Evolutionary conservation across 2,329 filamentous ascomycete species (phyloP), one percentile per base, ranked within the genome.

Genomic region (Aspergillus bombycis): DNA sequence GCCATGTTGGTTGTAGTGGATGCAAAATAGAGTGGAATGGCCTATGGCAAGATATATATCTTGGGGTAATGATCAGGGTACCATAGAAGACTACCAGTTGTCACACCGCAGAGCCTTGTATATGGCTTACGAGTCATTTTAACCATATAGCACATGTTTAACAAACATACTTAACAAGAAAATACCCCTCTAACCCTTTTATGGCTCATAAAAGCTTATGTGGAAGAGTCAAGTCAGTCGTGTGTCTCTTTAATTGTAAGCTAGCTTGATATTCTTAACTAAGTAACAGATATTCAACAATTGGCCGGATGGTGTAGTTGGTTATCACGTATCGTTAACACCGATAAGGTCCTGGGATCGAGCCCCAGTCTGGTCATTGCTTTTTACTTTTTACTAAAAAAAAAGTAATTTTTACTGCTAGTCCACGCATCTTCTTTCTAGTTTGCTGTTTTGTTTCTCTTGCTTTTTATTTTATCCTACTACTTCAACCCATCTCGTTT

Each of bases 231-330:
- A n/a, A 9, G 1, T 1, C 19, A 9, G 7, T 41, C 7, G 0
- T n/a, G 3, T 8, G 0, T 9, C 1, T n/a, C 2, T 41, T 2
- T 41, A 4, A n/a, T 6, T 41, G 3, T 9, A 0, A 3, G 3
- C 1, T 3, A 23, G 43, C 12, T 12, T 46, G 0, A 21, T 21
- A 14, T 26, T 16, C 0, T 8, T 14, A 14, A 28, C 3, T 8
- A 4, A 8, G 1, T 11, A 7, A 0, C 2, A 14, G 7, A 0
- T 12, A 21, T 34, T 7, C 28, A 32, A 11, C 38, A 66, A 55
- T 63, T 66, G 69, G 71, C 70, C 66, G 72, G 71, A 72, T 74
- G 68, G 70, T 71, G 72, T 74, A 74, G 71, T 72, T 72, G 72
- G 70, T 55, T 74, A 46, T 36, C 16, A 28, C 23, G 21, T 41